Evolutionary conservation across 306 rosid genomes (phyloP).

Genomic region (Corylus americana): DNA sequence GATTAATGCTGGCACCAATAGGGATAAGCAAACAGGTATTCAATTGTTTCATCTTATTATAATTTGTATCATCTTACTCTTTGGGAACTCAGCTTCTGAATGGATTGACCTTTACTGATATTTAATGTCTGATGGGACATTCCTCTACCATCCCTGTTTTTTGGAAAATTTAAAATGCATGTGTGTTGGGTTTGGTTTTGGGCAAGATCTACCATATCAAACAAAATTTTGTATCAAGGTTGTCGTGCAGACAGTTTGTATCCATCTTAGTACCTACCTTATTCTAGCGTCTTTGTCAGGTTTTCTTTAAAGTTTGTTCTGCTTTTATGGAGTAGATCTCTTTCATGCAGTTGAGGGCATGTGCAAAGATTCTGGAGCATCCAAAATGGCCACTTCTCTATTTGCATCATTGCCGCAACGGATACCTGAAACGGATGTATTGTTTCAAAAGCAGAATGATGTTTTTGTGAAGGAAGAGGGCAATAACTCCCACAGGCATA

Average conservation of each 20-base stretch:
- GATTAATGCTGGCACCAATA: slow-evolving; percentile 28
- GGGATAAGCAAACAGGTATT: slow-evolving; percentile 62
- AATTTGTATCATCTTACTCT: neutral
- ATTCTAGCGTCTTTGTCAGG: slow-evolving; percentile 25
- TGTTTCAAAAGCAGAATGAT: slow-evolving; percentile 61
- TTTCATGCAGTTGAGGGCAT: slow-evolving; percentile 92
- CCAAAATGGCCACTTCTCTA: slow-evolving; percentile 90
- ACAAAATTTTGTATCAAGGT: slow-evolving; percentile 11
- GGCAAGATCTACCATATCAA: slow-evolving; percentile 9
- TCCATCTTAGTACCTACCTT: slow-evolving; percentile 1
- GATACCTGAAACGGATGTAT: slow-evolving; percentile 61
- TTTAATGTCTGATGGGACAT: slow-evolving; percentile 24
- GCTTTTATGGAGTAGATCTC: slow-evolving; percentile 65
- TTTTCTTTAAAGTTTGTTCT: slow-evolving; percentile 32
- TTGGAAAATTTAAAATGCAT: slow-evolving; percentile 1
- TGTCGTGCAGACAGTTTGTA: slow-evolving; percentile 8
- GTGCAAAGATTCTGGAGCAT: slow-evolving; percentile 77
- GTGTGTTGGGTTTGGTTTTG: slow-evolving; percentile 11
- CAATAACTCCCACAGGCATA: slow-evolving; percentile 61
- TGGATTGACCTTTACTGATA: neutral
- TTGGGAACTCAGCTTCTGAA: slow-evolving; percentile 8
- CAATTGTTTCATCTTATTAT: slow-evolving; percentile 20
- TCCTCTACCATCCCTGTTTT: neutral
- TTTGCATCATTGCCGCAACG: slow-evolving; percentile 73
- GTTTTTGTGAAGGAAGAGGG: slow-evolving; percentile 56